phyloP scores from a whole-genome alignment of 2,329 filamentous ascomycete species.

The Keithomyces neogunnii region DNA sequence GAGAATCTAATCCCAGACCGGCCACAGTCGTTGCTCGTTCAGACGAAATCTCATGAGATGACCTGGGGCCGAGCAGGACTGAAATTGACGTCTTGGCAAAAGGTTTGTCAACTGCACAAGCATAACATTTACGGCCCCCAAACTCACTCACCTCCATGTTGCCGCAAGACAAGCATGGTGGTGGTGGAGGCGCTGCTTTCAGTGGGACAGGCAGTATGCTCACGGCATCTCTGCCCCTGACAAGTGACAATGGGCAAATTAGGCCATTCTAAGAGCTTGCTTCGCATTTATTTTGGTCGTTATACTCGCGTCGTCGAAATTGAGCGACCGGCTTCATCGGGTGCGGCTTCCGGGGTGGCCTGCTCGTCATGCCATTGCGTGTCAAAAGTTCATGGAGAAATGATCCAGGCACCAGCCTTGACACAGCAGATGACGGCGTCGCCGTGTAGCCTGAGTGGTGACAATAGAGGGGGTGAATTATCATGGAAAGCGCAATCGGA shows the following conservation, averaged over 20 bases:
- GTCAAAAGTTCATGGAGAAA: too few relatives aligned
- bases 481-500: too few relatives aligned
- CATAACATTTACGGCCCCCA: background rate
- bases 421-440: background rate
- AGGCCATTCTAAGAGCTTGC: background rate
- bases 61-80: background rate
- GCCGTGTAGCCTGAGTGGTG: too few relatives aligned
- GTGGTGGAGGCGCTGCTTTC: background rate
- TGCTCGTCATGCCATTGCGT: too few relatives aligned
- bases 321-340: background rate
- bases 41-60: too few relatives aligned
- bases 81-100: background rate
- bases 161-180: background rate
- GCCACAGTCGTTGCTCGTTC: too few relatives aligned
- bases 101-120: too few relatives aligned
- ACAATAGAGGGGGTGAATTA: too few relatives aligned
- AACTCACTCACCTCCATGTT: background rate
- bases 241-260: background rate
- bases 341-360: background rate
- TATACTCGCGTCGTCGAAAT: background rate
- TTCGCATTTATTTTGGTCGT: background rate
- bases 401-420: background rate
- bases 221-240: background rate
- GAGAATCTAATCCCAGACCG: too few relatives aligned
- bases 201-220: background rate